Base-by-base conservation (phyloP, 208 protist genomes). In the Borovskyia barvae region DNA sequence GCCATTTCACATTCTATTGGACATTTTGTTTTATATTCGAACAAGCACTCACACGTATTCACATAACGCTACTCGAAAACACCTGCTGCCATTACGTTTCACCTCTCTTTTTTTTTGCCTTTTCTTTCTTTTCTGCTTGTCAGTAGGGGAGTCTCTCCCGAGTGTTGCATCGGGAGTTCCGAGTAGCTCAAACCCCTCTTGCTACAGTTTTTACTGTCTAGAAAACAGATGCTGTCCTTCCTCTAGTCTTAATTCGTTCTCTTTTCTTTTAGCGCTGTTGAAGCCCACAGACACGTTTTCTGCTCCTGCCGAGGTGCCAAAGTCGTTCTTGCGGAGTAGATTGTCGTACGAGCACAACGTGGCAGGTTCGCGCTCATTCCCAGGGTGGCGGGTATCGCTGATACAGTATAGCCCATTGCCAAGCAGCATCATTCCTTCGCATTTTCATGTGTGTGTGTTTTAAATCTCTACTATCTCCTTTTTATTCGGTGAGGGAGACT, bases 121-220 rank as follows among this genome's bases (percentile, higher is more conserved):
- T 51, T 35, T 43, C 1, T 66, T 41, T 48, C 58, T 33, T 68
- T 2, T 54, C 33, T 56, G 37, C 29, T 40, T 30, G 1, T 53
- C 17, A n/a, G n/a, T n/a, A n/a, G n/a, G n/a, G n/a, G n/a, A n/a
- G n/a, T n/a, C n/a, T n/a, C n/a, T n/a, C n/a, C n/a, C n/a, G 15
- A 5, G 40, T 7, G 24, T 8, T 15, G 11, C 47, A 11, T 32
- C 17, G 12, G 7, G 15, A 26, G 19, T 32, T 48, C 1, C 39
- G 19, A 24, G 0, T 48, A 5, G 5, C n/a, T 8, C 5, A 45
- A 17, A 45, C n/a, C 4, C 14, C 40, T 45, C n/a, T 48, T 48
- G 17, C 19, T 26, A 17, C 20, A 32, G 9, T 48, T 48, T 17
- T 48, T 28, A 5, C 30, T 48, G 4, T 48, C 15, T 6, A 20